Base-by-base conservation (phyloP, 306 rosid genomes). In the Cucurbita moschata region DNA sequence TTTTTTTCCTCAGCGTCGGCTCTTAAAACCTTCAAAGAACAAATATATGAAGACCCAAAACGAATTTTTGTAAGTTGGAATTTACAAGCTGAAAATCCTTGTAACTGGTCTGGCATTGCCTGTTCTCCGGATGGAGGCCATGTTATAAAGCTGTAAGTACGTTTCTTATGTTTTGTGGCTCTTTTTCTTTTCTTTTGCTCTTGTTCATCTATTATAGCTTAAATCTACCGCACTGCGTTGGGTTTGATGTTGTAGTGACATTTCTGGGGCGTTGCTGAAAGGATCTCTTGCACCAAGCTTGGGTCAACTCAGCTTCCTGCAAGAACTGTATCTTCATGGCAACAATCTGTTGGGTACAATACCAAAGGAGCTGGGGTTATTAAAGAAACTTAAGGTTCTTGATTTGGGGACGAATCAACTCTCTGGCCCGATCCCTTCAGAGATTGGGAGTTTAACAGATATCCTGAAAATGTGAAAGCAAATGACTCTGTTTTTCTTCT, bases 351-450 rank as follows among this genome's bases (percentile, higher is more conserved):
- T 95, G 52, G 99, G 99, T 54, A 79, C 63, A 60, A 79, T 95
- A 73, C 99, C 99, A 3, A 87, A 80, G 83, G 99, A 91, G 51
- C 80, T 91, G 73, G 85, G 91, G 72, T 49, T 69, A 83, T 87
- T 95, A 78, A 87, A 81, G 54, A 66, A 78, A 72, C 96, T 95
- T 73, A 78, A 46, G 81, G 83, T 85, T 81, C 85, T 95, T 85
- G 97, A 91, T 83, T 86, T 95, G 87, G 99, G 99, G 79, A 71
- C 5, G 76, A 95, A 95, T 86, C 92, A 73, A 72, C 83, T 95
- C 73, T 66, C 89, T 0, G 99, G 99, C 67, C 86, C 88, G 18
- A 88, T 95, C 83, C 99, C 99, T 81, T 82, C 85, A 6, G 96
- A 89, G 87, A 72, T 91, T 63, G 99, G 96, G 77, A 84, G 86